These are phyloP conservation scores for Mortierella sp. DNA, from an alignment of 371 early-diverging fungal genomes.

Conservation along the genomic window DNA sequence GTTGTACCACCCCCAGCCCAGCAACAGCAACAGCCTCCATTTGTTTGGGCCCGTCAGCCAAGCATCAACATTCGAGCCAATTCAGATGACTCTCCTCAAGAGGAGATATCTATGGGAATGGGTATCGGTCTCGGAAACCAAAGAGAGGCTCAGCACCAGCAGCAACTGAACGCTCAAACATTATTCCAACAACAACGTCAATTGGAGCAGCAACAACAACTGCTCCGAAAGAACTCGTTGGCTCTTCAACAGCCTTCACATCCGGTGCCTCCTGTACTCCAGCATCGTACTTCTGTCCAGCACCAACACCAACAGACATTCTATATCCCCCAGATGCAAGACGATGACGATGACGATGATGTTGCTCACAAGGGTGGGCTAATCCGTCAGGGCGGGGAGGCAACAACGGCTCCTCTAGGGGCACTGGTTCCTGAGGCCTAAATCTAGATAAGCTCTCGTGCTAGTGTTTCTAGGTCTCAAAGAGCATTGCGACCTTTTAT, in stretches of 20 bases:
- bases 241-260: not conserved
- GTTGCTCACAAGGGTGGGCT: not conserved
- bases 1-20: slow-evolving; percentile 13
- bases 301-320: slow-evolving; percentile 48
- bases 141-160: slow-evolving; percentile 8
- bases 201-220: slow-evolving; percentile 12
- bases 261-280: slow-evolving; percentile 9
- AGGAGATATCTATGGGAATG: slow-evolving; percentile 5
- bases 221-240: slow-evolving; percentile 14
- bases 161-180: slow-evolving; percentile 28
- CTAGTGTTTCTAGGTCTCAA: no score
- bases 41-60: slow-evolving; percentile 5
- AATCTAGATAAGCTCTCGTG: not conserved
- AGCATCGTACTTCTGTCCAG: slow-evolving; percentile 33
- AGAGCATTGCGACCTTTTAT: no score
- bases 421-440: no score
- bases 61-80: slow-evolving; percentile 42
- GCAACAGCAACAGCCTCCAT: slow-evolving; percentile 3
- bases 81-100: slow-evolving; percentile 20
- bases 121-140: slow-evolving; percentile 2
- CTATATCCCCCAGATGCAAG: slow-evolving; percentile 48
- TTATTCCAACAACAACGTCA: slow-evolving; percentile 46
- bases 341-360: slow-evolving; percentile 33
- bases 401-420: no score
- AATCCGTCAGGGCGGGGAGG: no score